phyloP scores from a whole-genome alignment of 148 eudicot genomes.

The Rhododendron mucronatum region DNA sequence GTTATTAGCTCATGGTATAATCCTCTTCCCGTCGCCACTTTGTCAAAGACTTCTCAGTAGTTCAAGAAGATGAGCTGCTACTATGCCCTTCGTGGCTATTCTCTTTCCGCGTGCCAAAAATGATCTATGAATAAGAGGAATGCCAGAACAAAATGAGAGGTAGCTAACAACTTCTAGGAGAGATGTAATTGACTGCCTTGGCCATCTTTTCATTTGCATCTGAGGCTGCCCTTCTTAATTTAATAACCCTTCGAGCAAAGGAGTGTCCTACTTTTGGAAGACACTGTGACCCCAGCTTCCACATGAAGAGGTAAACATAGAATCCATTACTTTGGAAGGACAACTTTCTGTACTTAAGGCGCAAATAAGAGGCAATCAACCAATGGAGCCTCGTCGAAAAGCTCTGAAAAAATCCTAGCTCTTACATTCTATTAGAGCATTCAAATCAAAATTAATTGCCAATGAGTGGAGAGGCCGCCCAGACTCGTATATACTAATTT shows the following conservation, averaged over 20 bases:
- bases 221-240: not conserved
- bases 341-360: not conserved
- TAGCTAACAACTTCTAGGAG: not conserved
- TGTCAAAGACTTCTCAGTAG: not conserved
- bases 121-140: not conserved
- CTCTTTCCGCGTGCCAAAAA: not conserved
- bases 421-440: not conserved
- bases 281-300: not conserved
- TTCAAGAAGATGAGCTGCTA: not conserved
- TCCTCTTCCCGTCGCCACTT: not conserved
- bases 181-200: not conserved
- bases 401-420: not conserved
- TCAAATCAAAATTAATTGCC: not conserved
- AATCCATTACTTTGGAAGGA: not conserved
- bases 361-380: not conserved
- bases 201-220: not conserved
- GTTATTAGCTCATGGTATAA: not conserved
- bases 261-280: not conserved
- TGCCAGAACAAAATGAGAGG: not conserved
- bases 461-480: not conserved
- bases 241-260: not conserved
- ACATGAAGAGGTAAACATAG: not conserved
- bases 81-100: not conserved
- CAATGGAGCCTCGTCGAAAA: not conserved
- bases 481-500: not conserved